Base-by-base conservation (phyloP, 2,329 filamentous ascomycete species). In the Dactylellina cionopaga region DNA sequence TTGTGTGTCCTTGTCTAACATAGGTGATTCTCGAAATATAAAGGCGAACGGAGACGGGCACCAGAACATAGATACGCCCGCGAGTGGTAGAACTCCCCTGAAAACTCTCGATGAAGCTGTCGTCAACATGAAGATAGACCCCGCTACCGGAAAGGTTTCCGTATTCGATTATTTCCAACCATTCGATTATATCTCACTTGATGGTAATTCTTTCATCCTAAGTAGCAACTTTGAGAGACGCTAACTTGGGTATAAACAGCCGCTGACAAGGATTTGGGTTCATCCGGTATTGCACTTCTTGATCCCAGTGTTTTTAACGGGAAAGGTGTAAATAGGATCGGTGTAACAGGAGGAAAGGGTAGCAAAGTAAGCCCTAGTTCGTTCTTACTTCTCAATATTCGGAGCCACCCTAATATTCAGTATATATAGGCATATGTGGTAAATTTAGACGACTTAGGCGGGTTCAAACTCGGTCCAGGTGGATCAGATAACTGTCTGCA, bases 91-190 rank as follows among this genome's bases (percentile, higher is more conserved):
- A 66, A 74, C 76, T 1, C 75, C 77, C 3, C 74, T 81, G 17
- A 77, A 75, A 13, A 80, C 83, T 0, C 77, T 84, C 31, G 83
- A 84, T 31, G 80, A 84, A 74, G 81, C 82, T 0, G 81, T 83
- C 0, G 80, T 82, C 5, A 83, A 82, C 75, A 64, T 75, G 55
- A 74, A 44, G 27, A 68, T 78, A 10, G 74, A 75, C 41, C 55
- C 41, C 0, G 41, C 17, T 11, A 79, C 81, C 1, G 83, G 83
- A 5, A 81, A 84, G 41, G 81, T 86, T 0, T 79, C 79, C 0
- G 74, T 85, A 2, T 79, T 81, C 7, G 84, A 86, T 55, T 86
- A 85, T 75, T 86, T 86, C 66, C 84, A 86, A 80, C 85, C 85
- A 0, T 84, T 81, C 74, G 84, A 85, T 47, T 85, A 86, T 60